Percentiles rank a stretch among this genome's conserved stretches.
These are phyloP conservation scores for Beauveria sp. DNA, from an alignment of 2,329 filamentous ascomycete genomes.

Conservation along the genomic window DNA sequence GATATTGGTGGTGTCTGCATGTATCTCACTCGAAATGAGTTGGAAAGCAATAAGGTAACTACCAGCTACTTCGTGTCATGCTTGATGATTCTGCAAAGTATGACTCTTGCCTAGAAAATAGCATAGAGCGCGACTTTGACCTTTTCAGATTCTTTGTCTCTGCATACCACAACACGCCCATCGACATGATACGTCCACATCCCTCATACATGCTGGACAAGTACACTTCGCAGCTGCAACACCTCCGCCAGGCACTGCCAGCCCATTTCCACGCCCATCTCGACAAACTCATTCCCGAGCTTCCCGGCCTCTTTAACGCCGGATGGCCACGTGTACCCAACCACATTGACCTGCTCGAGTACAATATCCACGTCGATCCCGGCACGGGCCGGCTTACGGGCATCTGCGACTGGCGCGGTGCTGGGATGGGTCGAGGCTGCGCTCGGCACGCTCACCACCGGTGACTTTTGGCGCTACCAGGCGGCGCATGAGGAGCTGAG, in stretches of 20 bases:
- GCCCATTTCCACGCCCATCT: too few species aligned
- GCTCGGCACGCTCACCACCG: slow-evolving; percentile 7
- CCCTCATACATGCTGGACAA: too few species aligned
- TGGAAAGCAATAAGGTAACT: slow-evolving; percentile 1
- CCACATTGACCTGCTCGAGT: slow-evolving; percentile 22
- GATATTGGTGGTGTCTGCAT: slow-evolving; percentile 13
- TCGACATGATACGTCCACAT: too few species aligned
- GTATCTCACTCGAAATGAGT: slow-evolving; percentile 7
- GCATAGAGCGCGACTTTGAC: too few species aligned
- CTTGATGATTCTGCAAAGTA: slow-evolving; percentile 5
- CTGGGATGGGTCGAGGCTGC: slow-evolving; percentile 19
- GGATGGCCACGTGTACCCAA: slow-evolving; percentile 17
- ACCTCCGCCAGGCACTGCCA: too few species aligned
- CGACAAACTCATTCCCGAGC: too few species aligned
- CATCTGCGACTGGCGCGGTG: slow-evolving; percentile 24
- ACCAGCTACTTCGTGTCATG: slow-evolving; percentile 3
- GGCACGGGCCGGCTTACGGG: slow-evolving; percentile 20
- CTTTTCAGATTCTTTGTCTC: too few species aligned
- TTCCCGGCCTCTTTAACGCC: too few species aligned
- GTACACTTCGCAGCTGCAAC: too few species aligned
- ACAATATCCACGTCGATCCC: slow-evolving; percentile 23
- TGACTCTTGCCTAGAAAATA: background rate
- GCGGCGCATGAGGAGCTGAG: background rate
- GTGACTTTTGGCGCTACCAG: background rate
- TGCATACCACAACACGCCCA: too few species aligned